Conservation (phyloP, 495 filamentous ascomycete genomes). For the Penicillium malachiteum region DNA sequence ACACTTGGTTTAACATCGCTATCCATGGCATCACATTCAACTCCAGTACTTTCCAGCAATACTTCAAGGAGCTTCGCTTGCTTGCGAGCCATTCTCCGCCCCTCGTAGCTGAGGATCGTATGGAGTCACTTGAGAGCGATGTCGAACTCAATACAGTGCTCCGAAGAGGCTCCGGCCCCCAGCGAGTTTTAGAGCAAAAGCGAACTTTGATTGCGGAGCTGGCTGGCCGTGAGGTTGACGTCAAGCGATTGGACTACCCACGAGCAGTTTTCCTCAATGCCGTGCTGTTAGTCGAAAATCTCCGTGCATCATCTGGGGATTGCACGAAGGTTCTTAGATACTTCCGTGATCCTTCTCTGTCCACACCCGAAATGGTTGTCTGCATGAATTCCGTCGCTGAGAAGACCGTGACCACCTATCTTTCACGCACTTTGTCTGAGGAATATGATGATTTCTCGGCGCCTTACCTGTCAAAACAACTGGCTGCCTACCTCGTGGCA, state of each 20-base stretch:
- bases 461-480: slow-evolving; percentile 80
- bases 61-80: slow-evolving; percentile 68
- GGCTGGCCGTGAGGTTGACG: slow-evolving; percentile 70
- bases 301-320: slow-evolving; percentile 78
- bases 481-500: slow-evolving; percentile 76
- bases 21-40: slow-evolving; percentile 84
- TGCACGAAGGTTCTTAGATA: slow-evolving; percentile 86
- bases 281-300: slow-evolving; percentile 77
- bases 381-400: slow-evolving; percentile 84
- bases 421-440: slow-evolving; percentile 69
- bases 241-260: slow-evolving; percentile 77
- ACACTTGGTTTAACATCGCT: slow-evolving; percentile 96
- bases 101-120: slow-evolving; percentile 76
- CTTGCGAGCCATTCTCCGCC: slow-evolving; percentile 85
- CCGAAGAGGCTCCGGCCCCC: slow-evolving; percentile 72
- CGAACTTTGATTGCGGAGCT: slow-evolving; percentile 67
- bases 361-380: slow-evolving; percentile 71
- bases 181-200: slow-evolving; percentile 78
- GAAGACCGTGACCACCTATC: slow-evolving; percentile 69
- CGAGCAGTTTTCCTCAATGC: slow-evolving; percentile 90
- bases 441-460: slow-evolving; percentile 71
- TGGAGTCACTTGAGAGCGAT: slow-evolving; percentile 88
- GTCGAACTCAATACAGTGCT: slow-evolving; percentile 93
- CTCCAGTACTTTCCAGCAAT: slow-evolving; percentile 64
- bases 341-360: slow-evolving; percentile 86